Conservation (phyloP, 768 basidiomycete species). For the Calvatia gigantea region DNA sequence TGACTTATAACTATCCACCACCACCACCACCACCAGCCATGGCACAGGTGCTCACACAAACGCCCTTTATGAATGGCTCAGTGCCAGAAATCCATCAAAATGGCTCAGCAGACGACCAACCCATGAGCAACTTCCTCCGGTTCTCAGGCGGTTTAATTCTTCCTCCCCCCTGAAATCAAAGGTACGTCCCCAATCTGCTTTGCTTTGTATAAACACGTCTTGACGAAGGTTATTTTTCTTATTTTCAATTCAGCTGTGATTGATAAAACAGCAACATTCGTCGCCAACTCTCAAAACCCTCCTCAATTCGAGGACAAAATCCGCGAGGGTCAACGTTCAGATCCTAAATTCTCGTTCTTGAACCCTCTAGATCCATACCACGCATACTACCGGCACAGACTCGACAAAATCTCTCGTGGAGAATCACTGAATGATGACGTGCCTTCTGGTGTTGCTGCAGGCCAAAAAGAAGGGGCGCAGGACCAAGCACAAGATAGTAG, state of each 20-base stretch:
- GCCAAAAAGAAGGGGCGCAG: constrained; percentile 2
- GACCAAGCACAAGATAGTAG: constrained; percentile 40
- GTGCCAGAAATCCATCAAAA: constrained; percentile 18
- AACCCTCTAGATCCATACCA: constrained; percentile 97
- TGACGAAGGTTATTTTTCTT: neutral
- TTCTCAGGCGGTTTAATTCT: constrained; percentile 88
- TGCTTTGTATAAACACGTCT: neutral
- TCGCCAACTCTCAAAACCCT: constrained; percentile 92
- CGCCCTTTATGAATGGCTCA: neutral
- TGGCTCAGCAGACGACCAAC: constrained; percentile 38
- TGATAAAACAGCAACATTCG: constrained; percentile 88
- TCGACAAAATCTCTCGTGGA: constrained; percentile 78
- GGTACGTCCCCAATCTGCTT: constrained; percentile 40
- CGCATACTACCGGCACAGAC: constrained; percentile 93
- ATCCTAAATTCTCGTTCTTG: constrained; percentile 98
- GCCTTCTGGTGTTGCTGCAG: constrained; percentile 18
- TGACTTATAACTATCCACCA: neutral
- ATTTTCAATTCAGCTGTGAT: constrained; percentile 66
- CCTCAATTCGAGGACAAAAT: constrained; percentile 95
- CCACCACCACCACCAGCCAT: constrained; percentile 21
- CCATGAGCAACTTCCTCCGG: constrained; percentile 33
- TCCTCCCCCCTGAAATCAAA: constrained; percentile 94
- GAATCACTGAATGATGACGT: constrained; percentile 61
- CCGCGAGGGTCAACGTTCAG: constrained; percentile 91
- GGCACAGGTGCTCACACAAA: constrained; percentile 31